Evolutionary conservation across 2,329 filamentous ascomycete genomes (phyloP), one percentile per base, ranked within the genome.

Genomic region (Fusarium sp.): DNA sequence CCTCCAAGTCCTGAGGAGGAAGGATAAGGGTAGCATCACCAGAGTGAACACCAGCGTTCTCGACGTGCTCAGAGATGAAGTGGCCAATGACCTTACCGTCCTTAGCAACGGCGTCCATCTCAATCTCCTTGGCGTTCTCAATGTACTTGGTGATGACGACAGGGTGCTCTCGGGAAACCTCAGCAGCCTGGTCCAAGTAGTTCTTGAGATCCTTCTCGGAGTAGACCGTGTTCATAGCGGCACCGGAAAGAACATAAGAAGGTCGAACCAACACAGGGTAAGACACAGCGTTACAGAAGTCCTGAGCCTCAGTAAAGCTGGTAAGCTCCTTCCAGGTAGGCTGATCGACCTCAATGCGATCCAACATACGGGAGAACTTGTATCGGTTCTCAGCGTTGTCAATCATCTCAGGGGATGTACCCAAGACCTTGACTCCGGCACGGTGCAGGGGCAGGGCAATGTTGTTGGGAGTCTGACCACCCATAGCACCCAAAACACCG

Each of bases 121-220:
- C 96, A 67, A 99, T 98, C 79, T 99, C 96, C 85, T 99, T 98
- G 69, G 96, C 96, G 71, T 97, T 96, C 83, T 99, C 96, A 70
- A 99, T 98, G 82, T 98, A 99, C 83, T 99, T 99, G 63, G 95
- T 98, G 75, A 99, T 98, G 64, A 99, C 96, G 12, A 99, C 96
- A 1, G 96, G 96, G 78, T 98, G 93, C 65, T 98, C 95, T 65
- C 92, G 89, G 7, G 96, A 98, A 45, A 99, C 96, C 69, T 97
- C 94, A 8, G 88, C 92, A 53, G 96, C 96, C 81, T 98, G 95
- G 68, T 92, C 88, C 43, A 99, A 85, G 79, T 96, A 98, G 74
- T 86, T 90, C 73, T 93, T 92, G 59, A 99, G 83, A 77, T 98
- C 96, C 76, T 95, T 91, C 82, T 96, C 90, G 0, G 95, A 97